Evolutionary conservation across 495 filamentous ascomycete genomes (phyloP), one percentile per base, ranked within the genome.

Genomic region (Talaromyces wortmannii): DNA sequence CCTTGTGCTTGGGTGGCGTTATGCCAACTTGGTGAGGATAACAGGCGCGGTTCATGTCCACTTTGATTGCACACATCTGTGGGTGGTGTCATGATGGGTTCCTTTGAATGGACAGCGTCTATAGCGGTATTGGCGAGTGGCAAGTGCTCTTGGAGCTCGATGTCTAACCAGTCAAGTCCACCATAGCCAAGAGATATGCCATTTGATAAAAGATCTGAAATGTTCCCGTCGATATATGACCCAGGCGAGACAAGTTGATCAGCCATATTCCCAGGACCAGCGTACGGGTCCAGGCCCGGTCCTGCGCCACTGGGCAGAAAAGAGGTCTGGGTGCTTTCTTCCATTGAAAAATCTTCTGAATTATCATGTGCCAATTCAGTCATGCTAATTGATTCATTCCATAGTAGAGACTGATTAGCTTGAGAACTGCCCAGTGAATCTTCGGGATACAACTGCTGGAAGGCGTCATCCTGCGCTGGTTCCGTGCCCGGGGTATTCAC

Each of bases 121-220:
- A 33, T 31, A 42, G 50, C 31, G 40, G 15, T 51, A 40, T 40
- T 23, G 48, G 48, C 40, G 23, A 4, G 36, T 5, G 13, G 13
- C 36, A 40, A 40, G 8, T 40, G 36, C 2, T 52, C 50, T 45
- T 52, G 50, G 23, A 52, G 50, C 8, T 52, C 31, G 43, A 52
- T 42, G 13, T 52, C 50, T 31, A 52, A 43, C 50, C 50, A 52
- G 40, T 52, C 50, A 15, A 52, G 17, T 5, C 50, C 50, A 29
- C 50, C 50, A 11, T 17, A 52, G 15, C 50, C 50, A 17, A 52
- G 50, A 42, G 36, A 40, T 40, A 40, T 13, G 7, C 43, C 33
- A 52, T 52, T 16, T 6, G 50, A 42, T 30, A 52, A 23, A 5
- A 40, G 30, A 30, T 40, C 36, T 10, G 36, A 10, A 40, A 40